Percentiles rank a stretch among this genome's conserved stretches.
phyloP scores from a whole-genome alignment of 148 eudicot genomes.

The Fagopyrum homotropicum region DNA sequence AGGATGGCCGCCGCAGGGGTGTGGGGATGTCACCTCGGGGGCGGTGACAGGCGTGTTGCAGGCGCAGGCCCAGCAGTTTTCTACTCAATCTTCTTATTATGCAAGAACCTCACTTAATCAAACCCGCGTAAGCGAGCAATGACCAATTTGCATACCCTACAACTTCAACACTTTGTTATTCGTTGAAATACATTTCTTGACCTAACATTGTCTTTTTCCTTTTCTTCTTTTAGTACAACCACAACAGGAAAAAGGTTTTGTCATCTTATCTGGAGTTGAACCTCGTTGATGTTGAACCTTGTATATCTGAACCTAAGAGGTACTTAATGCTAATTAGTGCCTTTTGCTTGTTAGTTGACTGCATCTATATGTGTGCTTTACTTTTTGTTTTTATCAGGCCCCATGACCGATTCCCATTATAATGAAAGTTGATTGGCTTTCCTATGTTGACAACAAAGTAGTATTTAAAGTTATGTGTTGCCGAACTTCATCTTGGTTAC shows the following conservation, averaged over 20 bases:
- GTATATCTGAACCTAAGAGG: slow-evolving; percentile 95
- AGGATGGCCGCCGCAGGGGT: too few relatives aligned
- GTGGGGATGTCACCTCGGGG: too few relatives aligned
- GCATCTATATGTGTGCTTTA: background rate
- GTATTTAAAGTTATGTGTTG: slow-evolving; percentile 74
- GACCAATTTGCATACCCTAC: too few relatives aligned
- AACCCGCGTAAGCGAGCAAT: too few relatives aligned
- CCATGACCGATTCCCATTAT: slow-evolving; percentile 78
- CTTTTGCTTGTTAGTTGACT: background rate
- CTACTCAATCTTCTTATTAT: too few relatives aligned
- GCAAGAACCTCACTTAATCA: too few relatives aligned
- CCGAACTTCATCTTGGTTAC: background rate
- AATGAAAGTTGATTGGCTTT: slow-evolving; percentile 89
- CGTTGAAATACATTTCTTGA: background rate
- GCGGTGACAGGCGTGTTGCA: too few relatives aligned
- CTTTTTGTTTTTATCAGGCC: slow-evolving; percentile 42
- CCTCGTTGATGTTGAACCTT: slow-evolving; percentile 74
- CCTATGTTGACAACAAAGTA: slow-evolving; percentile 79
- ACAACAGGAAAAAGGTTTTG: slow-evolving; percentile 58
- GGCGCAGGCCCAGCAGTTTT: too few relatives aligned
- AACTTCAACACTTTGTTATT: background rate
- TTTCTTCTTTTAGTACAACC: slow-evolving; percentile 36
- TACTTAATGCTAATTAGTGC: slow-evolving; percentile 11
- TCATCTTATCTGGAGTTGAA: slow-evolving; percentile 82
- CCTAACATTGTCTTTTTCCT: background rate